Base-by-base conservation (phyloP, 345 rosid genomes). In the Boechera divaricarpa region DNA sequence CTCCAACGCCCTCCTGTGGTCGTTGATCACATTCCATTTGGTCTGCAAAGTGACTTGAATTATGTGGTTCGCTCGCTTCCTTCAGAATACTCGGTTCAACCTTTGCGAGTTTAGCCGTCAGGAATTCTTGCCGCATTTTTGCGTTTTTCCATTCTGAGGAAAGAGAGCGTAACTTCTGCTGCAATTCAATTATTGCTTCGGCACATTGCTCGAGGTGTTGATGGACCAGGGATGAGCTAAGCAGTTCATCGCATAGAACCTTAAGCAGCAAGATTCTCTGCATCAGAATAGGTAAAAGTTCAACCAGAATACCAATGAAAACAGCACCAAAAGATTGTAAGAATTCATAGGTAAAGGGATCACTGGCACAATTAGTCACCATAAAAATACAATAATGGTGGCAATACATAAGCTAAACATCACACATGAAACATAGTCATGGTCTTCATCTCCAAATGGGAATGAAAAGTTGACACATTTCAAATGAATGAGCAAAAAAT, bases 191-290 rank as follows among this genome's bases (percentile, higher is more conserved):
- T 28, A 85, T 81, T 62, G 85, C 73, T 82, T 95, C 98, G 12
- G 87, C 82, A 64, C 92, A 95, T 15, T 87, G 98, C 86, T 95
- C 99, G 18, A 95, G 93, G 86, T 92, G 96, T 81, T 90, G 99
- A 77, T 81, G 97, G 69, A 92, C 80, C 65, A 89, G 85, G 67
- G 92, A 80, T 59, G 99, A 80, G 82, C 82, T 89, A 44, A 95
- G 97, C 64, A 95, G 83, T 76, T 92, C 99, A 82, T 92, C 99
- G 74, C 98, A 86, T 54, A 95, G 83, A 81, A 89, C 84, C 87
- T 89, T 92, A 42, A 92, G 88, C 76, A 95, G 82, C 86, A 82
- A 80, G 76, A 81, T 81, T 80, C 94, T 91, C 99, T 92, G 97
- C 89, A 89, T 53, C 66, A 79, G 69, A 82, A 71, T 5, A 68